Evolutionary conservation across 1,284 basidiomycete species (phyloP), one percentile per base, ranked within the genome.

Genomic region (Uromyces viciae-fabae): DNA sequence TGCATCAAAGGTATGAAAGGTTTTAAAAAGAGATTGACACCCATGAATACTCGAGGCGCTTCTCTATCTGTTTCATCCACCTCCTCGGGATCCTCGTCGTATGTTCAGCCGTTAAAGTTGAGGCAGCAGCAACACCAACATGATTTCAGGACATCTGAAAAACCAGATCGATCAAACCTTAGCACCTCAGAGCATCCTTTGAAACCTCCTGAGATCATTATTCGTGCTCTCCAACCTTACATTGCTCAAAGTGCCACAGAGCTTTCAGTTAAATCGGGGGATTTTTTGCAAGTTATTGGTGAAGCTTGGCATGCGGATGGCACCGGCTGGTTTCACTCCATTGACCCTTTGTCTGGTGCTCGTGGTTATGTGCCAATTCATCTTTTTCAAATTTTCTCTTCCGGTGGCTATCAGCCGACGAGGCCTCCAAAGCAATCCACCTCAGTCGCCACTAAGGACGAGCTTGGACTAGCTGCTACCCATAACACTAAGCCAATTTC

Each of bases 241-340:
- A 87, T 89, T 60, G 91, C 93, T 1, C 89, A 89, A 79, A 90
- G 91, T 0, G 93, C 94, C 0, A 92, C 94, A 85, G 92, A 98
- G 85, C 90, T 99, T 77, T 91, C 93, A 60, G 99, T 98, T 86
- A 89, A 90, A 83, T 93, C 93, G 87, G 97, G 97, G 82, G 97
- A 99, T 88, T 98, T 98, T 87, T 98, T 98, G 88, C 94, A 98
- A 87, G 95, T 99, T 81, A 89, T 94, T 46, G 90, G 90, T 82
- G 94, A 96, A 84, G 88, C 89, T 22, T 88, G 90, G 81, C 68
- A 82, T 71, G 85, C 87, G 62, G 85, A 88, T 33, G 85, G 86
- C n/a, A 5, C 58, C n/a, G 84, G 86, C 52, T 88, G 87, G 87
- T 87, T 87, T 82, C 87, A 88, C 76, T 87, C 87, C 1, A 85